These are phyloP conservation scores for Xerocomus spinulosus DNA, from an alignment of 768 basidiomycete genomes.

Conservation along the genomic window DNA sequence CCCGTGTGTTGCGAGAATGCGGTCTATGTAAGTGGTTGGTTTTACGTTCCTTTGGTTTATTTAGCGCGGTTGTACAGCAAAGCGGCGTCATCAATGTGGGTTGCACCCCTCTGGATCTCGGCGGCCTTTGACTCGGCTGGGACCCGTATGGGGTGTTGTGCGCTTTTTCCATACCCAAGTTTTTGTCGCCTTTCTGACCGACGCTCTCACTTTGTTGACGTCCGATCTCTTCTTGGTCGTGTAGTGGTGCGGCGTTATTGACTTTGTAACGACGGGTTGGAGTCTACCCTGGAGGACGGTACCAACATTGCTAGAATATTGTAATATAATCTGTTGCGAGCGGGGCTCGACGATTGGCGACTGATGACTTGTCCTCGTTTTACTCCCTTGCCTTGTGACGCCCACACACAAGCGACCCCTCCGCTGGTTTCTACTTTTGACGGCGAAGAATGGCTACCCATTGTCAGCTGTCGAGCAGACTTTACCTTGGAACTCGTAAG, in stretches of 20 bases:
- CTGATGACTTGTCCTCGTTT: conserved; percentile 18
- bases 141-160: conserved; percentile 6
- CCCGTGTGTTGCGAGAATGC: conserved; percentile 24
- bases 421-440: conserved; percentile 1
- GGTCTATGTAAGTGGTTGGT: conserved; percentile 9
- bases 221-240: conserved; percentile 13
- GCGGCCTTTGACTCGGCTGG: conserved; percentile 3
- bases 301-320: conserved; percentile 8
- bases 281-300: not conserved
- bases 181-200: conserved; percentile 16
- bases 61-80: conserved; percentile 8
- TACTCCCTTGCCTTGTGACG: conserved; percentile 19
- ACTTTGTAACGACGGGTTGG: conserved; percentile 12
- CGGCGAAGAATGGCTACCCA: conserved; percentile 27
- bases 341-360: conserved; percentile 4
- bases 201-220: conserved; percentile 26
- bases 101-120: conserved; percentile 15
- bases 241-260: too few relatives aligned
- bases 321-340: conserved; percentile 15
- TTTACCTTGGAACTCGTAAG: conserved; percentile 44
- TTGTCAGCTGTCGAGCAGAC: conserved; percentile 38
- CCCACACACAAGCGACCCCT: not conserved
- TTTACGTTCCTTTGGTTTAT: too few relatives aligned
- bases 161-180: conserved; percentile 17
- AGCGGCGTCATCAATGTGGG: conserved; percentile 26